phyloP scores from a whole-genome alignment of 257 asterid species.

The Marsdenia floribunda region DNA sequence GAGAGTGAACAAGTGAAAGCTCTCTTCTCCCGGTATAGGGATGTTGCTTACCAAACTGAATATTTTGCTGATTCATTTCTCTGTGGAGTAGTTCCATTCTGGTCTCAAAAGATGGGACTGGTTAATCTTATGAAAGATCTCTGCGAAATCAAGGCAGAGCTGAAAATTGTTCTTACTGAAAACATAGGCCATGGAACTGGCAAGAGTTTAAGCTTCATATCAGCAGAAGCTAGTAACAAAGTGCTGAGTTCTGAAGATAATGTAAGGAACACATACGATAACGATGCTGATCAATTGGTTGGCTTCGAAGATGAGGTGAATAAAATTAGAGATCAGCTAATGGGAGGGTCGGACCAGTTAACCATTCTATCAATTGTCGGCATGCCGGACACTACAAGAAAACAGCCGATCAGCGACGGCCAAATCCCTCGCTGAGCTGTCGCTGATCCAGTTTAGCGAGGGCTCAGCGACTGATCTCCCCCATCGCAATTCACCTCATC shows the following conservation, averaged over 20 bases:
- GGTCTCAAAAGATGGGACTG: background rate
- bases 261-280: background rate
- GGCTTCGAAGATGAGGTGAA: slow-evolving; percentile 5
- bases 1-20: background rate
- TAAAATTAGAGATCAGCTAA: background rate
- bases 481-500: no score
- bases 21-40: background rate
- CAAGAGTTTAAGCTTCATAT: background rate
- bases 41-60: background rate
- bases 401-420: no score
- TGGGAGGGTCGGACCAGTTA: background rate
- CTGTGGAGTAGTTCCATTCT: background rate
- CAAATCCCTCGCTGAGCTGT: no score
- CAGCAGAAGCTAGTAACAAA: background rate
- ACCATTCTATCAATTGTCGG: slow-evolving; percentile 13
- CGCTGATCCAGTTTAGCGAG: background rate
- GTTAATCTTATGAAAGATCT: background rate
- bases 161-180: background rate
- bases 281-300: background rate
- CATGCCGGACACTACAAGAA: no score
- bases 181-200: background rate
- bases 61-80: background rate
- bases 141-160: background rate
- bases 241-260: background rate
- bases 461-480: no score